Evolutionary conservation across 371 early-diverging fungal genomes (phyloP).

Genomic region (Basidiobolus meristosporus): DNA sequence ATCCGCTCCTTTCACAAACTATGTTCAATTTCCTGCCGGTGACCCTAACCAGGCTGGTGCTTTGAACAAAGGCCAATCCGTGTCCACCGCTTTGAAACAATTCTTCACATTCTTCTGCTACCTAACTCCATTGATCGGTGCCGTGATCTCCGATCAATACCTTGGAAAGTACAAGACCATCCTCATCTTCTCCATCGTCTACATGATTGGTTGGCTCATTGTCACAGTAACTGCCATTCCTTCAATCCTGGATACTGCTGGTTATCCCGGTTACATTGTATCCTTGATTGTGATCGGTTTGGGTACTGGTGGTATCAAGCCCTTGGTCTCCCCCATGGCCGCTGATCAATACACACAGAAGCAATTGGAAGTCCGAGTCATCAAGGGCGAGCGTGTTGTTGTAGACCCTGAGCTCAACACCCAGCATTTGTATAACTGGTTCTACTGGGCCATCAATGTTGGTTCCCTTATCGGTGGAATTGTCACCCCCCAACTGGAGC

Average conservation of each 20-base stretch:
- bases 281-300: slow-evolving; percentile 46
- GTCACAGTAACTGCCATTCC: slow-evolving; percentile 34
- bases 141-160: slow-evolving; percentile 57
- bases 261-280: slow-evolving; percentile 43
- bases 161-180: slow-evolving; percentile 72
- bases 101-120: slow-evolving; percentile 70
- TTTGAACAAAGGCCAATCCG: slow-evolving; percentile 22
- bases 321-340: slow-evolving; percentile 45
- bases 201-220: slow-evolving; percentile 42
- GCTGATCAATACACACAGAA: slow-evolving; percentile 29
- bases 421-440: slow-evolving; percentile 36
- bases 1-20: slow-evolving; percentile 44
- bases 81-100: slow-evolving; percentile 44
- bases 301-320: slow-evolving; percentile 82
- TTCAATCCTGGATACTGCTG: slow-evolving; percentile 23
- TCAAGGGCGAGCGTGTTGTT: slow-evolving; percentile 7
- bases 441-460: slow-evolving; percentile 71
- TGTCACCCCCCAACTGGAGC: slow-evolving; percentile 11
- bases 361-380: slow-evolving; percentile 5
- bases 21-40: slow-evolving; percentile 4
- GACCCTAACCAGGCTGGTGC: slow-evolving; percentile 11
- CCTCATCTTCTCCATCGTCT: slow-evolving; percentile 33
- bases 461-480: slow-evolving; percentile 20
- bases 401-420: slow-evolving; percentile 20
- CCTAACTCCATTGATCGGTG: slow-evolving; percentile 59